phyloP scores from a whole-genome alignment of 306 rosid genomes.

The Cicer bijugum region DNA sequence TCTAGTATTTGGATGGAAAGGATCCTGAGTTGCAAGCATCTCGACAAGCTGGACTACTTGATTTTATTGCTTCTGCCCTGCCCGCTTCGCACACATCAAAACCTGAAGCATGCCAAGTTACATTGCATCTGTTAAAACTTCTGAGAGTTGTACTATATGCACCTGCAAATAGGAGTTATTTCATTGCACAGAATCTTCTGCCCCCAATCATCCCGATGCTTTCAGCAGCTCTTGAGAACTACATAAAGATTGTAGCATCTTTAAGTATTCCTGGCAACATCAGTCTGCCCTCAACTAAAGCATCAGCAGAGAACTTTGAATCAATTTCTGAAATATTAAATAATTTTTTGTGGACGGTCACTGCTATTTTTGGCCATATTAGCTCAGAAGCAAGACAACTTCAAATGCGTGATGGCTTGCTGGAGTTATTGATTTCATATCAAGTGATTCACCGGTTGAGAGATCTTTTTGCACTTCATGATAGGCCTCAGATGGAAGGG shows the following conservation, averaged over 20 bases:
- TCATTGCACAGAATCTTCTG: slow-evolving; percentile 85
- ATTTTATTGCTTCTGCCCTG: slow-evolving; percentile 95
- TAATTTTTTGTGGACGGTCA: slow-evolving; percentile 84
- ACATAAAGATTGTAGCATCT: slow-evolving; percentile 94
- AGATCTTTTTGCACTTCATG: slow-evolving; percentile 97
- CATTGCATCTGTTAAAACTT: slow-evolving; percentile 81
- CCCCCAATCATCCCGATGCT: slow-evolving; percentile 97
- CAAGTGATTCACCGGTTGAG: slow-evolving; percentile 90
- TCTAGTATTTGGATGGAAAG: slow-evolving; percentile 90
- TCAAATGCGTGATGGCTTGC: slow-evolving; percentile 93
- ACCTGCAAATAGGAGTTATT: slow-evolving; percentile 88
- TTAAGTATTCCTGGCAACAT: slow-evolving; percentile 65
- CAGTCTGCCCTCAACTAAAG: slow-evolving; percentile 70
- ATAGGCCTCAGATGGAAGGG: slow-evolving; percentile 98
- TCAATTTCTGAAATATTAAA: slow-evolving; percentile 81
- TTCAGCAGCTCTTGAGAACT: slow-evolving; percentile 93
- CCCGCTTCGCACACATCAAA: slow-evolving; percentile 98
- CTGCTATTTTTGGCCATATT: slow-evolving; percentile 76
- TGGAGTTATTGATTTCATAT: slow-evolving; percentile 84
- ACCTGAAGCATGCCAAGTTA: slow-evolving; percentile 96
- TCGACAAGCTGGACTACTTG: slow-evolving; percentile 95
- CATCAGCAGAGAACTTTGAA: slow-evolving; percentile 83
- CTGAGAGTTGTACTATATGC: slow-evolving; percentile 75
- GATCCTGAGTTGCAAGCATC: slow-evolving; percentile 94
- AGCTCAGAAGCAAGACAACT: slow-evolving; percentile 82